phyloP scores from a whole-genome alignment of 1,284 basidiomycete species.

The Ustilago esculenta region DNA sequence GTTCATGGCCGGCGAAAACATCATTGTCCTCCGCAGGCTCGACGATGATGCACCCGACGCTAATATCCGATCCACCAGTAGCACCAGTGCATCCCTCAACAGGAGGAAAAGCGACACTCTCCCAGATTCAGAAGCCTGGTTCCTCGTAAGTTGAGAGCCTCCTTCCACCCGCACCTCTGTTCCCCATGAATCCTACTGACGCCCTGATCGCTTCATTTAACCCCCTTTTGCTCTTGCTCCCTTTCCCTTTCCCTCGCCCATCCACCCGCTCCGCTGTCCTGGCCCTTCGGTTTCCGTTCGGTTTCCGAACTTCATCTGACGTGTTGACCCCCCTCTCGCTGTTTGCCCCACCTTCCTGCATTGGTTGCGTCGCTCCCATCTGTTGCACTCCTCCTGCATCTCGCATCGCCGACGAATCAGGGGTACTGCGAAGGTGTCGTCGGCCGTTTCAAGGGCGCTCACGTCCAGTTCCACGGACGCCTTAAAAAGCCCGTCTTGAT shows the following conservation, averaged over 20 bases:
- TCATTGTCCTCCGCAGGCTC: slow-evolving; percentile 60
- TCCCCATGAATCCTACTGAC: too few species aligned
- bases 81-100: slow-evolving; percentile 13
- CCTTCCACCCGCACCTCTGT: neutral
- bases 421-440: slow-evolving; percentile 91
- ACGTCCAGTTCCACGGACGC: slow-evolving; percentile 79
- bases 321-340: slow-evolving; percentile 63
- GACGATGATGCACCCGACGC: slow-evolving; percentile 47
- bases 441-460: slow-evolving; percentile 77
- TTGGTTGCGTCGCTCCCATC: neutral
- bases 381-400: too few species aligned
- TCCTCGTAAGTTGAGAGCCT: slow-evolving; percentile 17
- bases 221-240: too few species aligned
- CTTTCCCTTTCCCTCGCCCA: too few species aligned
- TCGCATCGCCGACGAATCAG: too few species aligned
- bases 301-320: too few species aligned
- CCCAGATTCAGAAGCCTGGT: slow-evolving; percentile 37
- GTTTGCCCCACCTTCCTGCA: neutral
- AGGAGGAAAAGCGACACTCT: slow-evolving; percentile 15
- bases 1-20: slow-evolving; percentile 64
- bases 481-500: slow-evolving; percentile 78
- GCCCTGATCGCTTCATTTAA: too few species aligned
- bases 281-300: too few species aligned
- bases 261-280: too few species aligned
- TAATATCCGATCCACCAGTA: slow-evolving; percentile 22